Evolutionary conservation across 768 basidiomycete genomes (phyloP).

Genomic region (Tylopilus cervinicoccineus): DNA sequence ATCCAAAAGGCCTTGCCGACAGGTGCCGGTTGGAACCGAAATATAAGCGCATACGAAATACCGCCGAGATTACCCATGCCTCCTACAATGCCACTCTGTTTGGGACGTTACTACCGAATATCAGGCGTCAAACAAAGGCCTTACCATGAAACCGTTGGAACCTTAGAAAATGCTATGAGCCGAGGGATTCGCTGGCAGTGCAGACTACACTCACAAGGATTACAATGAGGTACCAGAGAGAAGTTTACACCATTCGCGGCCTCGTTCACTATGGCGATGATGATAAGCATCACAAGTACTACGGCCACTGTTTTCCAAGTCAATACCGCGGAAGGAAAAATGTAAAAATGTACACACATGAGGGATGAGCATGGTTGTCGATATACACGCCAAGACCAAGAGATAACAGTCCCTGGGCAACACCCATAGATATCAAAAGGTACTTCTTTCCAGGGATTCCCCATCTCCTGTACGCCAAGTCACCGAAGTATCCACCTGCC

Average conservation of each 20-base stretch:
- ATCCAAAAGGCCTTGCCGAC: constrained; percentile 36
- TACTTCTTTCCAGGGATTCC: constrained; percentile 7
- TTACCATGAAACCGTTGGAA: constrained; percentile 29
- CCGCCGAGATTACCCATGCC: constrained; percentile 42
- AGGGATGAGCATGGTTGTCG: constrained; percentile 18
- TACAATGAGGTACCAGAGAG: constrained; percentile 6
- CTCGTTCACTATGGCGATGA: background rate
- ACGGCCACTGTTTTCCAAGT: background rate
- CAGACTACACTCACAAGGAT: background rate
- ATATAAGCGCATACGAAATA: constrained; percentile 43
- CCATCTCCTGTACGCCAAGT: constrained; percentile 5
- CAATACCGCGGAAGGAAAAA: background rate
- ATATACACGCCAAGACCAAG: constrained; percentile 39
- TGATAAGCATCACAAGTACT: background rate
- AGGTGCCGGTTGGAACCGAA: constrained; percentile 5
- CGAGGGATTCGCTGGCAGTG: no score
- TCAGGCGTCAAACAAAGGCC: background rate
- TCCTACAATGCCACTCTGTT: constrained; percentile 37
- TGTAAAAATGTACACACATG: constrained; percentile 15
- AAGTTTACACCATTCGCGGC: constrained; percentile 4
- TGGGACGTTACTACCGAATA: background rate
- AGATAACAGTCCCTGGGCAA: constrained; percentile 2
- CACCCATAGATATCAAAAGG: constrained; percentile 1
- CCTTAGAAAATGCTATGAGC: background rate
- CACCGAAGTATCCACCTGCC: constrained; percentile 5